phyloP scores from a whole-genome alignment of 2,329 filamentous ascomycete species.

The Rhinocladiella mackenziei region DNA sequence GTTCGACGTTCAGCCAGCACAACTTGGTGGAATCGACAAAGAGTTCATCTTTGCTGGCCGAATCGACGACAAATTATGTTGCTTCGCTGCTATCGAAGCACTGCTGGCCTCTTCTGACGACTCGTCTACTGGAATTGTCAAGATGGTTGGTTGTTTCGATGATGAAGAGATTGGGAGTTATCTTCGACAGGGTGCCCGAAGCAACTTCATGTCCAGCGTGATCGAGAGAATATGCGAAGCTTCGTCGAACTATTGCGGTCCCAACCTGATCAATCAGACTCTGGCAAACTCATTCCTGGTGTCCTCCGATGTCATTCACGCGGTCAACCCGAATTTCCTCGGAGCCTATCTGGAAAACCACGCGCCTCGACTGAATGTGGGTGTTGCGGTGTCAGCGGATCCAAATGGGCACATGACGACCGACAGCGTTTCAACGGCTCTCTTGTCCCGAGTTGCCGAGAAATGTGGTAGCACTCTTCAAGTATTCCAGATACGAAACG shows the following conservation, averaged over 20 bases:
- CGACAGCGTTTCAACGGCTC: conserved; percentile 76
- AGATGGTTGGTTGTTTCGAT: conserved; percentile 90
- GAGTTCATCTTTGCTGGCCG: conserved; percentile 94
- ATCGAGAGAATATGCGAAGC: conserved; percentile 75
- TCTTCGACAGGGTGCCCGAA: conserved; percentile 80
- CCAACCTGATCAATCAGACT: conserved; percentile 67
- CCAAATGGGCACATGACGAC: conserved; percentile 96
- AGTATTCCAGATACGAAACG: conserved; percentile 92
- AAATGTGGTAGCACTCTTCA: conserved; percentile 69
- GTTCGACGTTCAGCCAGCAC: conserved; percentile 82
- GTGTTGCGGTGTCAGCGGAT: conserved; percentile 74
- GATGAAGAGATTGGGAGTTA: conserved; percentile 94
- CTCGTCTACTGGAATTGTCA: conserved; percentile 61
- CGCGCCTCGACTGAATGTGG: conserved; percentile 81
- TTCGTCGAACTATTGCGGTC: conserved; percentile 38
- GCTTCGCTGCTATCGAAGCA: conserved; percentile 81
- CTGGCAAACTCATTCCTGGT: conserved; percentile 90
- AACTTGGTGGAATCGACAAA: conserved; percentile 76
- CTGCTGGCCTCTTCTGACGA: conserved; percentile 64
- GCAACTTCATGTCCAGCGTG: conserved; percentile 79
- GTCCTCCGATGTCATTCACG: conserved; percentile 89
- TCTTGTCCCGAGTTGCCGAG: conserved; percentile 74
- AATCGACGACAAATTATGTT: conserved; percentile 97
- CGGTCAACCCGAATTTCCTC: conserved; percentile 91
- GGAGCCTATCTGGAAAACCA: conserved; percentile 79